Evolutionary conservation across 1,284 basidiomycete species (phyloP), one percentile per base, ranked within the genome.

Genomic region (Trichosporon asahii): DNA sequence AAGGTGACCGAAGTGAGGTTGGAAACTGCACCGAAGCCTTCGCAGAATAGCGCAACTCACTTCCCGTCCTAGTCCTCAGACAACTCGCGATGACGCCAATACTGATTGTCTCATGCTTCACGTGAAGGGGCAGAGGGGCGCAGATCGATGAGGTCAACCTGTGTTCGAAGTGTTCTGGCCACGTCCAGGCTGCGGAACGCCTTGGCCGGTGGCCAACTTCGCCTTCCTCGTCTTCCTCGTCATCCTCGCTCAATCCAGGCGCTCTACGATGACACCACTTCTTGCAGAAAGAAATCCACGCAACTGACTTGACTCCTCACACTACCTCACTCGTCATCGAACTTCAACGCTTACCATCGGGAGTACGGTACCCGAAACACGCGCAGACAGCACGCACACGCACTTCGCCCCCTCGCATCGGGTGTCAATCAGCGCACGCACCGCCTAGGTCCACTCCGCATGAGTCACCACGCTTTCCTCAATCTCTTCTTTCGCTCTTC

Each of bases 381-480:
- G 23, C 49, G 21, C 49, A 18, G 21, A 53, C 49, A 14, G 33
- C 27, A n/a, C 29, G 27, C 23, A 25, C 57, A 31, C 57, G 27
- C 29, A 61, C 27, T 21, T 18, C 55, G 9, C 55, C 29, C 57
- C 18, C 57, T n/a, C 57, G 57, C 27, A 61, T 31, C 7, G 57
- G 25, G 55, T 29, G 29, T 18, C 3, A 31, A 61, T 61, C 57
- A 12, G 29, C 57, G 57, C 57, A 33, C 57, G 57, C 57, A 61
- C 57, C 57, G 31, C 57, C 15, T 60, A 12, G 18, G 18, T 33
- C 57, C 27, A 18, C 27, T n/a, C 29, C 7, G 14, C 27, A 61
- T 61, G 27, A 61, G 57, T 61, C 57, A 61, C 57, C 57, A 8
- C 57, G 33, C 29, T 31, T 61, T 61, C 6, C 57, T 33, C 57